Base-by-base conservation (phyloP, 257 asterid genomes). In the Ligustrum vulgare region DNA sequence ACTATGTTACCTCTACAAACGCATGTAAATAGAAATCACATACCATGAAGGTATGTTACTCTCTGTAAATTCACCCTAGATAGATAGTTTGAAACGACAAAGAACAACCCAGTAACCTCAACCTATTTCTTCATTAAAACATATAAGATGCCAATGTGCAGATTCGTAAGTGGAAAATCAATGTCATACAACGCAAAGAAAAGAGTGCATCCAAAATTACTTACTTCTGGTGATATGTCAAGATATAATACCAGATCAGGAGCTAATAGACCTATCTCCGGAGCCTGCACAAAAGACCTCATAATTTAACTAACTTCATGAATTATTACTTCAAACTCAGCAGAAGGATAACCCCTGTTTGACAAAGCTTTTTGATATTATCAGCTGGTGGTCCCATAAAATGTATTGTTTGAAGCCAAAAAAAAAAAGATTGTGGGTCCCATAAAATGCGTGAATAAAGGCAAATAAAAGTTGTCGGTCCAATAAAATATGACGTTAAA, bases 191-290 rank as follows among this genome's bases (percentile, higher is more conserved):
- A 71, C 66, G 56, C 68, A 68, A 5, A 18, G n/a, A 28, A 41
- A 69, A 72, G 49, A 56, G 71, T 43, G 63, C 77, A 62, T 51
- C 51, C 43, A 78, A 45, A 15, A 75, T 12, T 10, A 60, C 36
- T 58, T 83, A 94, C 99, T 97, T 91, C 99, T 60, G 98, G 98
- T 23, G 93, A 84, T 84, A 94, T 91, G 77, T 94, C 94, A 75
- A 94, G 96, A 88, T 91, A 92, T 68, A 92, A 73, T 76, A 92
- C 99, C 80, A 91, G 81, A 87, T 92, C 98, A 60, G 98, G 98
- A 70, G 98, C 95, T 70, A 91, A 85, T 89, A 94, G 72, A 39
- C 99, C 99, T 58, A 80, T 82, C 73, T 94, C 99, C 34, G 97
- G 96, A 83, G 94, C 93, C 98, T 92, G 85, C 86, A 72, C 67